Conservation (phyloP, 176 grass and related monocot species). For the Secale cereale region DNA sequence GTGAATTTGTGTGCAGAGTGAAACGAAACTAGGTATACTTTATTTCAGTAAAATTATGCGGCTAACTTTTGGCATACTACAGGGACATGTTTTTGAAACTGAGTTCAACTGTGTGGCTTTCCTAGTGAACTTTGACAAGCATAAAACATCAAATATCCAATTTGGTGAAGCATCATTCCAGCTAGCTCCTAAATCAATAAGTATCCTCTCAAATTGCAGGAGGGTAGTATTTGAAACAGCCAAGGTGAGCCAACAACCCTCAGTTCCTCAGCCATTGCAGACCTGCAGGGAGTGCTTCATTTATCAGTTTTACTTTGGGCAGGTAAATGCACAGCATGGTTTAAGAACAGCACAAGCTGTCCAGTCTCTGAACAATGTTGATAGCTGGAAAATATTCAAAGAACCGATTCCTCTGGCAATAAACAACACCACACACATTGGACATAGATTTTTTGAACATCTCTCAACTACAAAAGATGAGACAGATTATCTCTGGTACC, state of each 20-base stretch:
- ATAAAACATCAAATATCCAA: constrained; percentile 25
- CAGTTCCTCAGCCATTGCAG: not conserved
- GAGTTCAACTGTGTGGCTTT: constrained; percentile 59
- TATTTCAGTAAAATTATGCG: not conserved
- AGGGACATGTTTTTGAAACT: constrained; percentile 74
- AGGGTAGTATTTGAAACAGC: constrained; percentile 59
- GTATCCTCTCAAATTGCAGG: constrained; percentile 58
- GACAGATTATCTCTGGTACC: constrained; percentile 89
- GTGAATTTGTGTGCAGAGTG: constrained; percentile 32
- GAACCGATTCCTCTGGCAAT: constrained; percentile 28
- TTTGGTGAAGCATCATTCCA: constrained; percentile 46
- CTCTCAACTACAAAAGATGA: constrained; percentile 71
- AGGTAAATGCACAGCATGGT: constrained; percentile 59
- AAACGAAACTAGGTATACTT: not conserved
- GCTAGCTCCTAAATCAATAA: constrained; percentile 61
- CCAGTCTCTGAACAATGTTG: constrained; percentile 40
- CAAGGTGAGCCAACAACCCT: constrained; percentile 37
- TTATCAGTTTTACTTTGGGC: constrained; percentile 15
- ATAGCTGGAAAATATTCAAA: constrained; percentile 46
- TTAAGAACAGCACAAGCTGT: constrained; percentile 38
- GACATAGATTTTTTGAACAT: constrained; percentile 45
- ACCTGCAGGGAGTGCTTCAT: not conserved
- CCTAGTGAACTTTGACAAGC: constrained; percentile 55
- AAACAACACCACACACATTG: constrained; percentile 16
- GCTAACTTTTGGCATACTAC: constrained; percentile 8